A percentile compares a stretch with the other conserved stretches of the same genome.
These are phyloP conservation scores for Globisporangium acanthophoron DNA, from an alignment of 352 stramenopile genomes.

Conservation along the genomic window DNA sequence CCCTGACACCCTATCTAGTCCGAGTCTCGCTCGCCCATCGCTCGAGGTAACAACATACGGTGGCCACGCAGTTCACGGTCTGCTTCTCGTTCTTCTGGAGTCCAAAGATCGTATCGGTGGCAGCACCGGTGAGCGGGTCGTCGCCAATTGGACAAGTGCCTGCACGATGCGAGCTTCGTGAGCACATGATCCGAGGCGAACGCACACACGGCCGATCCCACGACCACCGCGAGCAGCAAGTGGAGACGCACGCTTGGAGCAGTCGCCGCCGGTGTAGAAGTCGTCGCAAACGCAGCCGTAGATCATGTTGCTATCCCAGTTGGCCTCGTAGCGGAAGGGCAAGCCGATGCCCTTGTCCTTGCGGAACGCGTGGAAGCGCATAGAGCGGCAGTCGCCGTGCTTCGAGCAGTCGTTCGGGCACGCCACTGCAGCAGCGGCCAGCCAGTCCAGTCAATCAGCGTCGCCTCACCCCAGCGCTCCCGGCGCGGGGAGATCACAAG, in stretches of 20 bases:
- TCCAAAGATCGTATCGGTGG: constrained; percentile 57
- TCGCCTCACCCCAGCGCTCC: background rate
- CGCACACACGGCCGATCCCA: background rate
- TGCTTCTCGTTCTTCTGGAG: constrained; percentile 83
- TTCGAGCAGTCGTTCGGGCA: constrained; percentile 61
- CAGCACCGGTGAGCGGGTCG: constrained; percentile 63
- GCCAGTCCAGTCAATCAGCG: background rate
- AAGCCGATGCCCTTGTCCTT: constrained; percentile 57
- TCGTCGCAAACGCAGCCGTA: constrained; percentile 87
- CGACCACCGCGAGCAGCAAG: background rate
- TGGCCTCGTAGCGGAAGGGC: constrained; percentile 35
- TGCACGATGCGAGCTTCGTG: constrained; percentile 8
- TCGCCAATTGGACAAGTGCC: constrained; percentile 51
- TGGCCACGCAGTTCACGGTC: constrained; percentile 57
- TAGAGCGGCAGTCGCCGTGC: constrained; percentile 67
- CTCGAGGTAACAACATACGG: constrained; percentile 20
- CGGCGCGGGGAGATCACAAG: no score
- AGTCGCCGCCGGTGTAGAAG: constrained; percentile 83
- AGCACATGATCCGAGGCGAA: background rate
- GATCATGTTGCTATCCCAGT: constrained; percentile 87
- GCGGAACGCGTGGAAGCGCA: constrained; percentile 48
- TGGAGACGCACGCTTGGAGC: constrained; percentile 49
- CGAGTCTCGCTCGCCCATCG: no score
- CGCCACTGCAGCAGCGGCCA: constrained; percentile 30
- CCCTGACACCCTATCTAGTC: no score